phyloP scores from a whole-genome alignment of 116 monocot genomes.

The Posidonia oceanica region DNA sequence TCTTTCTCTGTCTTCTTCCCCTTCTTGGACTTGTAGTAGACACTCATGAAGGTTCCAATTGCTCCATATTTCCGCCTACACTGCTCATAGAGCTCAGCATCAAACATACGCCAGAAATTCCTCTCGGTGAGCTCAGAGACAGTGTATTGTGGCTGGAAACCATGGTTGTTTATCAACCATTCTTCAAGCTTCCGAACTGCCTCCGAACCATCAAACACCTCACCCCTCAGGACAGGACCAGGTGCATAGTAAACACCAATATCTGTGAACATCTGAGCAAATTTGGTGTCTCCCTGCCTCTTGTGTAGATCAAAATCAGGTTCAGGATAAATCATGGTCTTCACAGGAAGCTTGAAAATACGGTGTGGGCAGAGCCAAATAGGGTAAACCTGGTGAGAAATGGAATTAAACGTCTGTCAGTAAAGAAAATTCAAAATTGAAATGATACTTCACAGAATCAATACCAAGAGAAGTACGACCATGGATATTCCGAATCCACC shows the following conservation, averaged over 20 bases:
- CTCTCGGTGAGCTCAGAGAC: conserved; percentile 69
- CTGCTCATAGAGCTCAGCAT: conserved; percentile 39
- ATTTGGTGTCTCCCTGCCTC: conserved; percentile 49
- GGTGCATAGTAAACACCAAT: conserved; percentile 58
- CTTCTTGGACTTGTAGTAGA: conserved; percentile 77
- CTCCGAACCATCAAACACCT: conserved; percentile 31
- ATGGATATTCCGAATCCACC: no score
- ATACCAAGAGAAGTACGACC: no score
- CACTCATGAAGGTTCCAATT: conserved; percentile 66
- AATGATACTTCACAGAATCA: no score
- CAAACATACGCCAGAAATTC: conserved; percentile 78
- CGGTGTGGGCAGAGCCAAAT: conserved; percentile 65
- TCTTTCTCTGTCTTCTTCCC: conserved; percentile 69
- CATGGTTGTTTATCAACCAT: conserved; percentile 54
- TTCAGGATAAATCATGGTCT: conserved; percentile 55
- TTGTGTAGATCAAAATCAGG: conserved; percentile 39
- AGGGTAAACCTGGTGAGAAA: conserved; percentile 41
- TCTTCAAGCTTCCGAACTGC: conserved; percentile 39
- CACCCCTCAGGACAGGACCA: conserved; percentile 36
- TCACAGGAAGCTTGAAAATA: conserved; percentile 44
- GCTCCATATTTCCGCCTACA: conserved; percentile 52
- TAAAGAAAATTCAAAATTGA: neutral
- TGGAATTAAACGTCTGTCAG: neutral
- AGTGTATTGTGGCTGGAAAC: conserved; percentile 62
- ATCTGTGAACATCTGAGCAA: conserved; percentile 62